Conservation (phyloP, 306 rosid species). For the Castanospermum australe region DNA sequence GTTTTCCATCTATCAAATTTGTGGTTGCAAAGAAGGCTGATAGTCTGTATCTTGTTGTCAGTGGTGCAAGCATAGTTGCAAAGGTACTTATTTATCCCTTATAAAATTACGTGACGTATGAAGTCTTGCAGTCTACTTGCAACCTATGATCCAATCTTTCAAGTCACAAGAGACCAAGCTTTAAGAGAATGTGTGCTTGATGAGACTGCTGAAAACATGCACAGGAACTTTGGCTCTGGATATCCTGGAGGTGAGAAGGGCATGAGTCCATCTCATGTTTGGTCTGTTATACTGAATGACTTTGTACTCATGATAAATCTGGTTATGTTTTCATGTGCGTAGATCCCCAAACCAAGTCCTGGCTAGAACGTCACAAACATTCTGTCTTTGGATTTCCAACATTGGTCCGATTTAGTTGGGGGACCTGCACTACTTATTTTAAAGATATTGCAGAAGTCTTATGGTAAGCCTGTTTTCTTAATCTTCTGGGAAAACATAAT, state of each 20-base stretch:
- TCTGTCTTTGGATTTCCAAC: slow-evolving; percentile 87
- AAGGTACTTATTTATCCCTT: slow-evolving; percentile 51
- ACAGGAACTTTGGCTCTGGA: slow-evolving; percentile 87
- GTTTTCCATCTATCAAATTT: slow-evolving; percentile 73
- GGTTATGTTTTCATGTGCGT: slow-evolving; percentile 35
- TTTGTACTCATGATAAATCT: slow-evolving; percentile 5
- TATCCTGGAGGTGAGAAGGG: slow-evolving; percentile 82
- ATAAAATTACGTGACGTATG: background rate
- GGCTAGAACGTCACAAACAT: slow-evolving; percentile 83
- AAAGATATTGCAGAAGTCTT: slow-evolving; percentile 71
- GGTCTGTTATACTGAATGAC: background rate
- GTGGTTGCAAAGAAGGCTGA: slow-evolving; percentile 99
- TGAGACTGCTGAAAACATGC: slow-evolving; percentile 80
- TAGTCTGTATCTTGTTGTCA: slow-evolving; percentile 94
- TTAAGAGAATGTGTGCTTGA: slow-evolving; percentile 80
- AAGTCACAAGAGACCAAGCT: slow-evolving; percentile 93
- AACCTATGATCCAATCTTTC: slow-evolving; percentile 15
- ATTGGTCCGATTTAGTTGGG: slow-evolving; percentile 96
- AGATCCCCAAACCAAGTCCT: slow-evolving; percentile 86
- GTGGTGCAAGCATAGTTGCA: slow-evolving; percentile 96
- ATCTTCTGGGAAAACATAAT: slow-evolving; percentile 24
- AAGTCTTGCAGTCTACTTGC: background rate
- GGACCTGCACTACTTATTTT: slow-evolving; percentile 77
- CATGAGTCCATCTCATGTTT: background rate
- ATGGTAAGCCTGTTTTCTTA: slow-evolving; percentile 57